Conservation (phyloP, 306 rosid species). For the Begonia loranthoides region DNA sequence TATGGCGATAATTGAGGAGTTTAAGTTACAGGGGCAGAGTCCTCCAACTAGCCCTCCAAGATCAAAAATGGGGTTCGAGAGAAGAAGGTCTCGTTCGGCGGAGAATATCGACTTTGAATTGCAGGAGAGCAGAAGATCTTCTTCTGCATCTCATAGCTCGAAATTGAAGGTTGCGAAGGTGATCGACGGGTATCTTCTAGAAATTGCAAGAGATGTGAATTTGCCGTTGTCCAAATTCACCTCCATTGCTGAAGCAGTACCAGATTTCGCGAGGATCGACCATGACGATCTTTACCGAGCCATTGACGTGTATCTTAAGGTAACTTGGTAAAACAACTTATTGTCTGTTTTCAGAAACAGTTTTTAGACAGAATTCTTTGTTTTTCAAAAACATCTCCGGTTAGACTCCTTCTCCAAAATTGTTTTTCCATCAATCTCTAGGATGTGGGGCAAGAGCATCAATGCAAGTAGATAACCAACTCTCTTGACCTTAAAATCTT, state of each 20-base stretch:
- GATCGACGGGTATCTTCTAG: slow-evolving; percentile 81
- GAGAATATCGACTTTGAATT: slow-evolving; percentile 82
- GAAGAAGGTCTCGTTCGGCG: slow-evolving; percentile 89
- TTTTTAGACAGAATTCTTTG: neutral
- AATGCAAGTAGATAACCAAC: slow-evolving; percentile 63
- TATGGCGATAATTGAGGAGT: slow-evolving; percentile 50
- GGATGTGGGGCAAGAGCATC: slow-evolving; percentile 39
- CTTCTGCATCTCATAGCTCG: slow-evolving; percentile 91
- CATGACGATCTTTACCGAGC: slow-evolving; percentile 97
- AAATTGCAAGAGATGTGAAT: slow-evolving; percentile 66
- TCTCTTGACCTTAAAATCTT: slow-evolving; percentile 75
- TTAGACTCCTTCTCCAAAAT: slow-evolving; percentile 10
- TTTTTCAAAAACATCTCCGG: slow-evolving; percentile 12
- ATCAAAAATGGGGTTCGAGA: slow-evolving; percentile 44
- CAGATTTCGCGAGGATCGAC: slow-evolving; percentile 83
- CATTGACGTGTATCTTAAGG: slow-evolving; percentile 89
- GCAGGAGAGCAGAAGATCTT: slow-evolving; percentile 87
- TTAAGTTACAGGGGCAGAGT: slow-evolving; percentile 71
- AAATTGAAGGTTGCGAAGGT: slow-evolving; percentile 82
- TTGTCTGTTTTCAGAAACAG: too few species aligned
- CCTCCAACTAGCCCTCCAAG: slow-evolving; percentile 86
- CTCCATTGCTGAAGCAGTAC: slow-evolving; percentile 67
- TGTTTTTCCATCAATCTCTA: slow-evolving; percentile 31
- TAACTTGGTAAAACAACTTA: slow-evolving; percentile 10
- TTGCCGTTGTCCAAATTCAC: slow-evolving; percentile 62